phyloP scores from a whole-genome alignment of 345 rosid genomes.

The Excoecaria cochinchinensis region DNA sequence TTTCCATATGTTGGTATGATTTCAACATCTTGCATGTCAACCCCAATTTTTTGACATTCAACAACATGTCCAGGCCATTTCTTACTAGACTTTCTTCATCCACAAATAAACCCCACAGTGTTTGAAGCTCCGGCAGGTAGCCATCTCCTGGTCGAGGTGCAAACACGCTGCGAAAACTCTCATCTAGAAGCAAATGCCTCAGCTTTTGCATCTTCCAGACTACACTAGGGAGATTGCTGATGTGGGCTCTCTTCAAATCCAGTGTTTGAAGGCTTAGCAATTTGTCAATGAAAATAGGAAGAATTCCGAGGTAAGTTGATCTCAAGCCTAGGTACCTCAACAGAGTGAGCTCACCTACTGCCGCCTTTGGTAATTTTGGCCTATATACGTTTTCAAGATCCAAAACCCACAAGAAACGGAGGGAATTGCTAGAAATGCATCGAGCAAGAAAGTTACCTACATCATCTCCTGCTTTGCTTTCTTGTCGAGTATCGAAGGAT shows the following conservation, averaged over 20 bases:
- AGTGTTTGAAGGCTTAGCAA: slow-evolving; percentile 24
- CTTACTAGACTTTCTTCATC: slow-evolving; percentile 2
- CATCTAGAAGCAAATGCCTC: slow-evolving; percentile 16
- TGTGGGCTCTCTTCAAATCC: slow-evolving; percentile 20
- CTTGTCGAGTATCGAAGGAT: slow-evolving; percentile 4
- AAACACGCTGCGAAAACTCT: slow-evolving; percentile 11
- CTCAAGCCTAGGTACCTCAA: slow-evolving; percentile 33
- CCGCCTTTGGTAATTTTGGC: slow-evolving; percentile 26
- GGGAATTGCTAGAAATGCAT: slow-evolving; percentile 10
- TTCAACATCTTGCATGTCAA: background rate
- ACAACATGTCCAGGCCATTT: background rate
- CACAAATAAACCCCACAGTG: background rate
- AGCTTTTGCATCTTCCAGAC: slow-evolving; percentile 18
- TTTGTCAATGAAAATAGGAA: slow-evolving; percentile 17
- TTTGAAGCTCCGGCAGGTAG: background rate
- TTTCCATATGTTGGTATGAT: background rate
- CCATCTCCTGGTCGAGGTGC: background rate
- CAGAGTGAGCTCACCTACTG: slow-evolving; percentile 9
- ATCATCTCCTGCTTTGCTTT: background rate
- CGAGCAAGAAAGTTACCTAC: slow-evolving; percentile 1
- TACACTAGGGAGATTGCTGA: slow-evolving; percentile 8
- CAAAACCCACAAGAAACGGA: slow-evolving; percentile 1
- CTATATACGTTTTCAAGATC: background rate
- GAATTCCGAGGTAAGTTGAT: slow-evolving; percentile 19
- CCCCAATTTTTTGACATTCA: background rate